Evolutionary conservation across 2,329 filamentous ascomycete genomes (phyloP), one percentile per base, ranked within the genome.

Genomic region (Scedosporium apiospermum): DNA sequence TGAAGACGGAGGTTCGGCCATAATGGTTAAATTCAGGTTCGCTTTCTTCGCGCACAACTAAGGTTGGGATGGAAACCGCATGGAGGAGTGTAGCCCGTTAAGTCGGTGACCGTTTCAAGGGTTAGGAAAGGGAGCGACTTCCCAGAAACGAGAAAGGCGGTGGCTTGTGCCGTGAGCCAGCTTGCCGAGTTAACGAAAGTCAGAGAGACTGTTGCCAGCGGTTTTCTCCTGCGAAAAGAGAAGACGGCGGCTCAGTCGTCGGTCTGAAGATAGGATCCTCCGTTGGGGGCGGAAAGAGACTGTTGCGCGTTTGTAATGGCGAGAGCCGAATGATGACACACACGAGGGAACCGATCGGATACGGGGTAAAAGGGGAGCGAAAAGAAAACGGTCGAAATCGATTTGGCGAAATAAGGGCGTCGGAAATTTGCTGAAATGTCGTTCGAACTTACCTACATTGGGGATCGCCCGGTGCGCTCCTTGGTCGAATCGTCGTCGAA

Each of bases 1-100:
- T 58, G 85, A 88, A 5, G 85, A 88, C 5, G 84, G 84, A 68
- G 80, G 79, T 70, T 87, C 85, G 65, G 78, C 77, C 82, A 85
- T 86, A 68, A 57, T 70, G 65, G 59, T 46, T 64, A 30, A 26
- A 16, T 55, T 26, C 6, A 18, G 41, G 16, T 59, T 63, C 27
- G 21, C 38, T 51, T 27, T 58, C 26, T 41, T 59, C 57, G 55
- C 42, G 42, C 61, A 63, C 51, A 63, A 51, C 61, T 62, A 62
- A 58, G 18, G 3, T 26, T 57, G 21, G 27, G 18, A 18, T 46
- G 14, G 60, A 16, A 23, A 27, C 18, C 51, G 51, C 60, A 62
- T 62, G 51, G 57, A 26, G 30, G 42, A 42, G 21, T 9, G 57
- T 12, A 16, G 21, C n/a, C 30, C 14, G 30, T 34, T 41, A 41